phyloP scores from a whole-genome alignment of 768 basidiomycete species.

The Thelephora ganbajun region DNA sequence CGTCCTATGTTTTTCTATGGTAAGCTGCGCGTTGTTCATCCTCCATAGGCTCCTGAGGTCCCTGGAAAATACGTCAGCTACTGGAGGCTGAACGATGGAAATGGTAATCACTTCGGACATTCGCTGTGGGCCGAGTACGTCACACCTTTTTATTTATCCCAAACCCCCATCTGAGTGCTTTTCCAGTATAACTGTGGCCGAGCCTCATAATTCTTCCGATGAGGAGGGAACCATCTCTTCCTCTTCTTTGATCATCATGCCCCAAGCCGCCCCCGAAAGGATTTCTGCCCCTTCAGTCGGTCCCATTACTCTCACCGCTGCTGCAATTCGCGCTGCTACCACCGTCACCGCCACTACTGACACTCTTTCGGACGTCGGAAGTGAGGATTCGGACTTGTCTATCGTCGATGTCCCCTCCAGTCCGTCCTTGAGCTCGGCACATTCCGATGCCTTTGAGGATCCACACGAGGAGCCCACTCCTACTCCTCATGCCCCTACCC shows the following conservation, averaged over 20 bases:
- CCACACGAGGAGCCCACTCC: conserved; percentile 9
- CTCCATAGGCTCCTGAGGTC: conserved; percentile 51
- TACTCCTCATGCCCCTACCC: no score
- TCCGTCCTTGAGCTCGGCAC: conserved; percentile 9
- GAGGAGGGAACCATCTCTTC: conserved; percentile 44
- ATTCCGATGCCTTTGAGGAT: conserved; percentile 40
- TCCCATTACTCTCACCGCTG: conserved; percentile 1
- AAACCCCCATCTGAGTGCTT: background rate
- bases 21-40: background rate
- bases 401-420: conserved; percentile 50
- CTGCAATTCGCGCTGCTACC: conserved; percentile 4
- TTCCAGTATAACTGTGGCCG: conserved; percentile 52
- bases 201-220: conserved; percentile 20
- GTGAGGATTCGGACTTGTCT: conserved; percentile 36
- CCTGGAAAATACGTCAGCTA: conserved; percentile 66
- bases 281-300: conserved; percentile 4
- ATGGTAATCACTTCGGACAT: conserved; percentile 50
- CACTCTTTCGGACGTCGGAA: conserved; percentile 16
- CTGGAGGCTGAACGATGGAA: conserved; percentile 54
- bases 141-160: background rate
- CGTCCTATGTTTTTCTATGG: conserved; percentile 6
- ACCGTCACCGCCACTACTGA: conserved; percentile 12
- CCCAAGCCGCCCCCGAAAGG: conserved; percentile 19
- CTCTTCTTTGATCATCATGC: conserved; percentile 57
- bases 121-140: conserved; percentile 73